Conservation (phyloP, 2,329 filamentous ascomycete genomes). For the Trichophyton schoenleinii region DNA sequence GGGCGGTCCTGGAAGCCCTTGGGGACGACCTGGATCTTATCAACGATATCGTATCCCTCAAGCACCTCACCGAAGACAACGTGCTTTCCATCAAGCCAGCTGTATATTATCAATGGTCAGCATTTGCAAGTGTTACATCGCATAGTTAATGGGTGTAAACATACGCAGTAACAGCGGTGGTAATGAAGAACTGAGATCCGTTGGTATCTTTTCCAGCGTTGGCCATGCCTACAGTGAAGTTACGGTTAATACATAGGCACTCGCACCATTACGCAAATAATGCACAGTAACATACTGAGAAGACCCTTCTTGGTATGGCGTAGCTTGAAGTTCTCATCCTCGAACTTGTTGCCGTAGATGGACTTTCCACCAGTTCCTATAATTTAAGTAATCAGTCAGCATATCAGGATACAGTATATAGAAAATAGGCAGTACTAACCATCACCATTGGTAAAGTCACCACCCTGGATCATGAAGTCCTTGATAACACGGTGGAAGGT, state of each 20-base stretch:
- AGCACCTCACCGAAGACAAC: slow-evolving; percentile 60
- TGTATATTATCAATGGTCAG: slow-evolving; percentile 13
- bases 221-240: slow-evolving; percentile 43
- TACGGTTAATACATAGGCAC: background rate
- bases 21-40: slow-evolving; percentile 51
- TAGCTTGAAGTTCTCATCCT: slow-evolving; percentile 60
- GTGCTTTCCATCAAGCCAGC: slow-evolving; percentile 51
- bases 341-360: slow-evolving; percentile 55
- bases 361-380: slow-evolving; percentile 53
- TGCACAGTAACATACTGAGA: slow-evolving; percentile 39
- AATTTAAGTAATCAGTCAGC: background rate
- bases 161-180: slow-evolving; percentile 45
- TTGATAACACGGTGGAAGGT: slow-evolving; percentile 60
- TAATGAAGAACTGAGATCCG: slow-evolving; percentile 57
- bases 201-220: slow-evolving; percentile 54
- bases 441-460: slow-evolving; percentile 54
- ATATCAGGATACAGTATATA: background rate
- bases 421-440: slow-evolving; percentile 24
- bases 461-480: slow-evolving; percentile 59
- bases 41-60: slow-evolving; percentile 54
- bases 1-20: slow-evolving; percentile 49
- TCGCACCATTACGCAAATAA: background rate
- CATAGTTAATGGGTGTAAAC: background rate
- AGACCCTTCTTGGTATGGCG: slow-evolving; percentile 54
- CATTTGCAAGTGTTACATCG: background rate